Conservation (phyloP, 768 basidiomycete genomes). For the Filobasidium wieringae region DNA sequence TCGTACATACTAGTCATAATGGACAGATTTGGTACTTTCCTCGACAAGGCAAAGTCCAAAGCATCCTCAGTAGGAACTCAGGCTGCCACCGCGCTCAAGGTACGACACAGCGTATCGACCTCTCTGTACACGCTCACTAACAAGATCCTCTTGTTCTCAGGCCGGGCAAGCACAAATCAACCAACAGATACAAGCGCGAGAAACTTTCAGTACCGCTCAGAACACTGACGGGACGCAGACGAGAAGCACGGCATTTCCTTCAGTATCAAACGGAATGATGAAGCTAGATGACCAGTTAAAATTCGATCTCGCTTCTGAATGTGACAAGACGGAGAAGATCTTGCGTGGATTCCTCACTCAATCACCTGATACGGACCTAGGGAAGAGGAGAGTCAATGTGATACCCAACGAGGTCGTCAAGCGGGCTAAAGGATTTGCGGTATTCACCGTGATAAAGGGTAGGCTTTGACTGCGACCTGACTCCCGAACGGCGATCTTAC, state of each 20-base stretch:
- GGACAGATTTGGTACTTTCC: conserved; percentile 17
- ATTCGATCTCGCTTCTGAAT: conserved; percentile 82
- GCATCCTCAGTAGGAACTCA: conserved; percentile 14
- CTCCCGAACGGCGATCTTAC: conserved; percentile 14
- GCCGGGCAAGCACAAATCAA: background rate
- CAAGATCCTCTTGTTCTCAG: background rate
- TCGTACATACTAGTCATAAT: background rate
- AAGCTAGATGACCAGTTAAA: conserved; percentile 31
- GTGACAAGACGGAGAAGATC: conserved; percentile 87
- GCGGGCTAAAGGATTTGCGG: conserved; percentile 77
- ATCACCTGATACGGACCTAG: conserved; percentile 38
- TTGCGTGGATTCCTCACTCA: conserved; percentile 60
- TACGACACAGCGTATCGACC: background rate
- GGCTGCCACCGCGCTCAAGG: conserved; percentile 19
- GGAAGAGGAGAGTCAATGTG: conserved; percentile 80
- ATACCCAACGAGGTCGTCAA: conserved; percentile 88
- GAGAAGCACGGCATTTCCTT: background rate
- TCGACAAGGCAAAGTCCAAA: conserved; percentile 23
- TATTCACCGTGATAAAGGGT: conserved; percentile 71
- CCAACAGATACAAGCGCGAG: background rate
- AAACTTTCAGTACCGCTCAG: background rate
- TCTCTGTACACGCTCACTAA: conserved; percentile 16
- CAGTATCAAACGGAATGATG: background rate
- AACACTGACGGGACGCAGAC: background rate
- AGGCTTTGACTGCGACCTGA: too few relatives aligned